Evolutionary conservation across 768 basidiomycete genomes (phyloP).

Genomic region (Tylopilus rubrobrunneus): DNA sequence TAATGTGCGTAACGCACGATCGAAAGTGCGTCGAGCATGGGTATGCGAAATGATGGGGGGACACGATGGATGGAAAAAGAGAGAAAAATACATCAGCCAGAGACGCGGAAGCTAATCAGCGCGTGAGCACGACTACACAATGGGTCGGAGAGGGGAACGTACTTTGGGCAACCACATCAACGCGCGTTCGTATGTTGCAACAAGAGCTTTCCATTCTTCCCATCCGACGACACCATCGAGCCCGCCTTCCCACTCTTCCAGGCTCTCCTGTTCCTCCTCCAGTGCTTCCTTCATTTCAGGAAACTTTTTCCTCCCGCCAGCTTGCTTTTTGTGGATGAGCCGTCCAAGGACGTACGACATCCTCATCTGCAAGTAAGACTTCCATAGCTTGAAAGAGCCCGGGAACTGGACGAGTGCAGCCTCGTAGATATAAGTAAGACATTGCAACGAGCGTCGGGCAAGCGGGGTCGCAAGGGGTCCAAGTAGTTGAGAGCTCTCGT

Average conservation of each 20-base stretch:
- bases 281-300: slow-evolving; percentile 87
- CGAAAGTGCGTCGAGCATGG: slow-evolving; percentile 91
- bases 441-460: slow-evolving; percentile 74
- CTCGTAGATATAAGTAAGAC: slow-evolving; percentile 91
- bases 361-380: slow-evolving; percentile 80
- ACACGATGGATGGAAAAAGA: slow-evolving; percentile 87
- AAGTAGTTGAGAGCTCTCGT: slow-evolving; percentile 55
- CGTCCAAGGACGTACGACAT: slow-evolving; percentile 85
- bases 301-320: slow-evolving; percentile 88
- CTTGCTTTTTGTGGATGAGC: slow-evolving; percentile 63
- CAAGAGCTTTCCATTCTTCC: slow-evolving; percentile 90
- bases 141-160: slow-evolving; percentile 19
- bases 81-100: slow-evolving; percentile 90
- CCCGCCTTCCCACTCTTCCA: slow-evolving; percentile 83
- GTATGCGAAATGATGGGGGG: slow-evolving; percentile 81
- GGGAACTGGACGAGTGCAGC: slow-evolving; percentile 85
- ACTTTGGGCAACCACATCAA: slow-evolving; percentile 94
- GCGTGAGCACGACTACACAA: slow-evolving; percentile 5
- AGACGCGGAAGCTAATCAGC: slow-evolving; percentile 74
- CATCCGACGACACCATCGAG: slow-evolving; percentile 89
- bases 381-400: slow-evolving; percentile 93
- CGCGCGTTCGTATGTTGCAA: slow-evolving; percentile 88
- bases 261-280: slow-evolving; percentile 76
- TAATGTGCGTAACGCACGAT: slow-evolving; percentile 89
- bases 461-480: slow-evolving; percentile 76